These are phyloP conservation scores for Russula sp. DNA, from an alignment of 768 basidiomycete species.

Conservation along the genomic window DNA sequence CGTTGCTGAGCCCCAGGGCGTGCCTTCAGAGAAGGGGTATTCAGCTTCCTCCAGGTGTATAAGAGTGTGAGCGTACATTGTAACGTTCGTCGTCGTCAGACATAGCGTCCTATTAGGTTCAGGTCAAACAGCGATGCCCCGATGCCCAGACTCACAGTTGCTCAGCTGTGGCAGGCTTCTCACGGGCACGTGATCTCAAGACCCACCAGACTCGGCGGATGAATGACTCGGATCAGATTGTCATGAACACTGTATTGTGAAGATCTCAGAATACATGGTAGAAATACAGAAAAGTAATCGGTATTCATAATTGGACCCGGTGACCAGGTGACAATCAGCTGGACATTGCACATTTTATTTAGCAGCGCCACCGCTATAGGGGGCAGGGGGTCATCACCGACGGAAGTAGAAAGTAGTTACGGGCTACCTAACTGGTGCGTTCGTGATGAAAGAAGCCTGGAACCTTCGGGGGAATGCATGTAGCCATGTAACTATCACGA, in stretches of 20 bases:
- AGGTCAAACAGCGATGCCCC: background rate
- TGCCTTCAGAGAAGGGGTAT: background rate
- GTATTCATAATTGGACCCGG: background rate
- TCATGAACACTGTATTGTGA: no score
- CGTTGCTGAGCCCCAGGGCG: constrained; percentile 14
- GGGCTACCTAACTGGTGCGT: no score
- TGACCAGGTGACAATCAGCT: no score
- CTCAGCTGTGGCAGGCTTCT: background rate
- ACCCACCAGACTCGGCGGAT: no score
- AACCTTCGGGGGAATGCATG: no score
- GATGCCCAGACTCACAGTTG: no score
- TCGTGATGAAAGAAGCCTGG: no score
- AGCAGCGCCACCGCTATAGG: no score
- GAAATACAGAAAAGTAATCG: background rate
- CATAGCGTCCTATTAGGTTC: background rate
- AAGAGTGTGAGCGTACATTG: background rate
- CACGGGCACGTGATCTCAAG: background rate
- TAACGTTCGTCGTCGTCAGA: constrained; percentile 19
- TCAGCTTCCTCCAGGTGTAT: background rate
- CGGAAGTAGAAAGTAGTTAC: no score
- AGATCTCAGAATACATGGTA: background rate
- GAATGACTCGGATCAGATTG: no score
- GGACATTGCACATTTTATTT: background rate
- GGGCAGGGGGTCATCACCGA: no score
- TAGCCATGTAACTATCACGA: no score